Base-by-base conservation (phyloP, 805 yeast genomes). In the Myxozyma mucilagina region DNA sequence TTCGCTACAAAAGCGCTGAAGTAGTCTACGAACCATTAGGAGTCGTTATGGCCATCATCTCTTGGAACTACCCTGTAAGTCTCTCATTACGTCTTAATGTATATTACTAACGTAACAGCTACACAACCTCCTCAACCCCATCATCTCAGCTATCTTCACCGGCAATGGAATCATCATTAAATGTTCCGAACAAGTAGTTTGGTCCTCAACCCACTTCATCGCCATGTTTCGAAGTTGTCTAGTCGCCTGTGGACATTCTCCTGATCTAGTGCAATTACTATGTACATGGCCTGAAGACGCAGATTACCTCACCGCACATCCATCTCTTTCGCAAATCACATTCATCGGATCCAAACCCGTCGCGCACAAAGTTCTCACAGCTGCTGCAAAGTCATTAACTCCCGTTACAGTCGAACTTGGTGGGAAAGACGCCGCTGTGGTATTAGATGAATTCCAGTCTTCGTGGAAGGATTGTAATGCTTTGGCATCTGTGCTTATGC, bases 341-440 rank as follows among this genome's bases (percentile, higher is more conserved):
- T 94, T 94, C 71, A 94, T 94, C 70, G 99, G 99, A 4, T 89
- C 97, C n/a, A 84, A 89, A 64, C 92, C 93, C 1, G 96, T 94
- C 31, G 97, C 98, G 3, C 94, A 91, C 71, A 84, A 84, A 61
- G 97, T 94, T 14, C 86, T 87, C 41, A 80, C 79, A 49, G 89
- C 92, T 45, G 97, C 98, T 1, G 82, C 97, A 48, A 83, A 84
- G 61, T 81, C 89, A n/a, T 78, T 94, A 69, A 93, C 97, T 0
- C 99, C 98, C 0, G 91, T 93, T 47, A 97, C 93, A 24, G 92
- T 90, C 9, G 99, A 94, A 74, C 79, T 94, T 41, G 99, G 99
- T 41, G 99, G 99, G 20, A 94, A 94, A 70, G 99, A 94, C 73
- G 87, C 97, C 0, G 84, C 90, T 20, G 80, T 94, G 54, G 90